Percentiles rank a stretch among this genome's conserved stretches.
Conservation (phyloP, 1,139 yeast species). For the Insectozyma bohioensis region DNA sequence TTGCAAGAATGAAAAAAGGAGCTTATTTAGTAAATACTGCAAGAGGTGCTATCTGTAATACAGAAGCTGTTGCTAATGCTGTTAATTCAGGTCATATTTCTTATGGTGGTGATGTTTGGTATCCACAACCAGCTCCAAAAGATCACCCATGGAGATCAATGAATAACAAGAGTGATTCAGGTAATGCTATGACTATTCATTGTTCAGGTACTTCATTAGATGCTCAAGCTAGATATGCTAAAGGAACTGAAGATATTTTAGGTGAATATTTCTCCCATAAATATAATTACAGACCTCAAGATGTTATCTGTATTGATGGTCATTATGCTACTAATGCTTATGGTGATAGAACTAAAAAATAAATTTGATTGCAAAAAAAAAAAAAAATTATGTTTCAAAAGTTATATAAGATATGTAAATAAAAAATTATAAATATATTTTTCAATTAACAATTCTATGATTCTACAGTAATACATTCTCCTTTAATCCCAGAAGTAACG, state of each 20-base stretch:
- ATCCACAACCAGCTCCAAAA: slow-evolving; percentile 75
- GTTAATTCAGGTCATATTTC: slow-evolving; percentile 65
- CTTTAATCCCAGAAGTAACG: no score
- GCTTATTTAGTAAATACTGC: slow-evolving; percentile 82
- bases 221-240: slow-evolving; percentile 74
- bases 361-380: no score
- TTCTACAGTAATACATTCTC: no score
- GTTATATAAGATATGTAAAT: no score
- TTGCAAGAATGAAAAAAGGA: slow-evolving; percentile 74
- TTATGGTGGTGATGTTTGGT: slow-evolving; percentile 87
- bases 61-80: slow-evolving; percentile 75
- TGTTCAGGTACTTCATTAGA: slow-evolving; percentile 78
- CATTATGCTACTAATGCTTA: slow-evolving; percentile 71
- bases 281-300: slow-evolving; percentile 69
- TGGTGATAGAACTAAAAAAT: slow-evolving; percentile 12
- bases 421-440: no score
- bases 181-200: slow-evolving; percentile 87
- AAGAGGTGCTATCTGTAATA: slow-evolving; percentile 76
- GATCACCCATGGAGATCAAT: slow-evolving; percentile 78
- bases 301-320: slow-evolving; percentile 70
- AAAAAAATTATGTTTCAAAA: no score
- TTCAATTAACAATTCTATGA: no score
- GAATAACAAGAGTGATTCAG: slow-evolving; percentile 65
- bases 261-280: slow-evolving; percentile 61
- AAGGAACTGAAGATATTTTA: slow-evolving; percentile 66